Evolutionary conservation across 768 basidiomycete genomes (phyloP).

Genomic region (Panellus pusillus): DNA sequence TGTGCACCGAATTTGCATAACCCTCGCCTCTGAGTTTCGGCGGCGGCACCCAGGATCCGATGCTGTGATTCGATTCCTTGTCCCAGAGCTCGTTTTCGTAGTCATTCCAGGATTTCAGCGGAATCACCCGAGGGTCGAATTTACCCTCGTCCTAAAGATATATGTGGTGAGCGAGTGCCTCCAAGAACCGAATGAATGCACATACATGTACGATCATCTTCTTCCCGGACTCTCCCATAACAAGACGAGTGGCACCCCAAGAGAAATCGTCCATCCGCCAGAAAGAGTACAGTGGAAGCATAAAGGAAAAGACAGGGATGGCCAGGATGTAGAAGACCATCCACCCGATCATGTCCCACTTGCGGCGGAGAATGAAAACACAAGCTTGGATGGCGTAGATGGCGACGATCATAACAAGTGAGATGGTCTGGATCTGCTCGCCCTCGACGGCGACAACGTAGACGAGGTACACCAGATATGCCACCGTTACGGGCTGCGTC

Average conservation of each 20-base stretch:
- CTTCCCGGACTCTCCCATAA: constrained; percentile 93
- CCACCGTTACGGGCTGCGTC: constrained; percentile 83
- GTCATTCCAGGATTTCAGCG: constrained; percentile 95
- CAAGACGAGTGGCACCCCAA: constrained; percentile 91
- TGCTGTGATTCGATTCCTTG: constrained; percentile 93
- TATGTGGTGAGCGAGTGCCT: neutral
- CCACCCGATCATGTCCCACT: constrained; percentile 99
- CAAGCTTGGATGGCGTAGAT: constrained; percentile 94
- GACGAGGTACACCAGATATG: constrained; percentile 88
- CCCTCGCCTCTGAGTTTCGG: constrained; percentile 68
- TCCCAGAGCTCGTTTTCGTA: constrained; percentile 98
- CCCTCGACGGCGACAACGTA: constrained; percentile 71
- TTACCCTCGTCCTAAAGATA: constrained; percentile 86
- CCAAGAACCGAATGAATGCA: constrained; percentile 11
- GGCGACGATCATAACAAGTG: constrained; percentile 89
- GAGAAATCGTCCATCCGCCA: constrained; percentile 99
- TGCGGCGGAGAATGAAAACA: constrained; percentile 87
- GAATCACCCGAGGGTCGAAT: constrained; percentile 91
- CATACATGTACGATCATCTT: constrained; percentile 92
- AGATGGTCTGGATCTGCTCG: constrained; percentile 72
- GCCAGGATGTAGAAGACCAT: constrained; percentile 95
- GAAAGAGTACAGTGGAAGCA: constrained; percentile 93
- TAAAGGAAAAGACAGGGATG: constrained; percentile 90
- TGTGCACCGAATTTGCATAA: constrained; percentile 67
- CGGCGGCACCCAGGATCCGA: constrained; percentile 90